Conservation (phyloP, 2,329 filamentous ascomycete genomes). For the Phaeosphaeria sp. region DNA sequence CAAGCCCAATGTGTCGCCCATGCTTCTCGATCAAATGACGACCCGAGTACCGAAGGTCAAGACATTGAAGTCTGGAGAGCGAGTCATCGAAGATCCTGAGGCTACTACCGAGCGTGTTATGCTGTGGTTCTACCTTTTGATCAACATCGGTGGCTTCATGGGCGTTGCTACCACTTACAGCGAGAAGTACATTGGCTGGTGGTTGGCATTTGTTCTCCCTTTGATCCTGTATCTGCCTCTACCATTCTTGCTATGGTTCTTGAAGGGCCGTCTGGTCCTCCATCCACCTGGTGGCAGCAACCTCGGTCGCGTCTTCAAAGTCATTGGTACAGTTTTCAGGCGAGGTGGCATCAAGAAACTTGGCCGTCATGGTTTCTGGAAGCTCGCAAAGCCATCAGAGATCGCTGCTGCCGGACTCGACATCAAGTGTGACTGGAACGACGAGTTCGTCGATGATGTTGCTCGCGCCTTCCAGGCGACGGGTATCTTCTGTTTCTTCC, state of each 20-base stretch:
- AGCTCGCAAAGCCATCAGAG: conserved; percentile 1
- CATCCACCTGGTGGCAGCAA: conserved; percentile 4
- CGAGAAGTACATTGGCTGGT: conserved; percentile 6
- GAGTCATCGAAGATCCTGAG: conserved; percentile 5
- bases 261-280: conserved; percentile 3
- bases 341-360: conserved; percentile 2
- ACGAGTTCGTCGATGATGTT: conserved; percentile 4
- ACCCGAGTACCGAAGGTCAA: conserved; percentile 2
- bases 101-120: conserved; percentile 5
- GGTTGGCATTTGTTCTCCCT: conserved; percentile 3
- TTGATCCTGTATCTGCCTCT: conserved; percentile 2
- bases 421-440: conserved; percentile 1
- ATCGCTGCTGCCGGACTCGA: conserved; percentile 1
- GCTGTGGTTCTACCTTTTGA: conserved; percentile 5
- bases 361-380: conserved; percentile 5
- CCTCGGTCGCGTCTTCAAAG: conserved; percentile 2
- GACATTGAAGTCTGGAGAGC: conserved; percentile 2
- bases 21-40: conserved; percentile 7
- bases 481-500: conserved; percentile 6
- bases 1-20: conserved; percentile 4
- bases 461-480: conserved; percentile 2
- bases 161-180: conserved; percentile 4
- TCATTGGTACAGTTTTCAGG: background rate
- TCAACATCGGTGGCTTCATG: conserved; percentile 7
- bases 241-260: conserved; percentile 5